Evolutionary conservation across 805 yeast species (phyloP).

Genomic region (Metschnikowia reukaufii): DNA sequence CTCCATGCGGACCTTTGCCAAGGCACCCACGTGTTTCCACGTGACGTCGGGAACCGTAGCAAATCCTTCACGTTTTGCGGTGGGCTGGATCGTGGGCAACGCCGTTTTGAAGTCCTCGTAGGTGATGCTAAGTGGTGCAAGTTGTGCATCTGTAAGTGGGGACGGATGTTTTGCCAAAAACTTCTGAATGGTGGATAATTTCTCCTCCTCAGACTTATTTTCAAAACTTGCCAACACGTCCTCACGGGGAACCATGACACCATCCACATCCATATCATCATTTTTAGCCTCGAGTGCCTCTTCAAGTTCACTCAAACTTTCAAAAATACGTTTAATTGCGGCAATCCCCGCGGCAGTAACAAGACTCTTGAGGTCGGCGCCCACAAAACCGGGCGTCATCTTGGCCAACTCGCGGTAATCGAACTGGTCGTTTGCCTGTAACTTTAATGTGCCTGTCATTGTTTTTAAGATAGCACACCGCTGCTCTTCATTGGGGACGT

Average conservation of each 20-base stretch:
- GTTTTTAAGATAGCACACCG: constrained; percentile 73
- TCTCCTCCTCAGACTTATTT: constrained; percentile 33
- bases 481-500: constrained; percentile 89
- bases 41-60: constrained; percentile 98
- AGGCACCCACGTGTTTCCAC: constrained; percentile 94
- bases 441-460: constrained; percentile 65
- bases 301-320: constrained; percentile 48
- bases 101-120: constrained; percentile 82
- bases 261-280: constrained; percentile 38
- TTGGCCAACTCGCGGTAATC: constrained; percentile 78
- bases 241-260: neutral
- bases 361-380: constrained; percentile 93
- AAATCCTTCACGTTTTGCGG: constrained; percentile 97
- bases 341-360: constrained; percentile 94
- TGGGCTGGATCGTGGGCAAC: constrained; percentile 91
- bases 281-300: constrained; percentile 24
- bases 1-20: constrained; percentile 76
- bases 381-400: constrained; percentile 95
- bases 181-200: constrained; percentile 64
- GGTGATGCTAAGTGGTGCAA: constrained; percentile 71
- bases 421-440: constrained; percentile 54
- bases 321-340: constrained; percentile 89
- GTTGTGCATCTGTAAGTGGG: constrained; percentile 73
- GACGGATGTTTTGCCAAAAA: constrained; percentile 75
- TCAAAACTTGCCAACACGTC: constrained; percentile 24